These are phyloP conservation scores for Geotrichum carabidarum DNA, from an alignment of 1,139 yeast species.

Conservation along the genomic window DNA sequence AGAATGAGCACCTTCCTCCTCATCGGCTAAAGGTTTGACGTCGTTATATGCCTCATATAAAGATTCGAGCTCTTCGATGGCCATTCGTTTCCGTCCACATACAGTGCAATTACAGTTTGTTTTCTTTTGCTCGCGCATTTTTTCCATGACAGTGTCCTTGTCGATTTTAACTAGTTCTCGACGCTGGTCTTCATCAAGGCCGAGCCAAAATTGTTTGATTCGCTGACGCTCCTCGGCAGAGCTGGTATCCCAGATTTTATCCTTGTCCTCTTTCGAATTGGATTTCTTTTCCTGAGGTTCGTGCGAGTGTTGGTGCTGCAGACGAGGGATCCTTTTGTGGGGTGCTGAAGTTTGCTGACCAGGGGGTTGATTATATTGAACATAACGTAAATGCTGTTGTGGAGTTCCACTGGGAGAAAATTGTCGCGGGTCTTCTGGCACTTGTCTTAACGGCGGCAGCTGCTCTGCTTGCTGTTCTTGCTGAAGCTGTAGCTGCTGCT, in stretches of 20 bases:
- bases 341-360: constrained; percentile 8
- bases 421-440: constrained; percentile 2
- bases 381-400: constrained; percentile 12
- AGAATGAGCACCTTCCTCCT: constrained; percentile 6
- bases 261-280: constrained; percentile 24
- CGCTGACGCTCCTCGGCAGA: constrained; percentile 56
- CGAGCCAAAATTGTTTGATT: constrained; percentile 65
- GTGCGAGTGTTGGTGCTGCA: constrained; percentile 11
- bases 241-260: constrained; percentile 55
- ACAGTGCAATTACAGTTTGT: constrained; percentile 65
- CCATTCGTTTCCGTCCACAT: constrained; percentile 71
- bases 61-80: constrained; percentile 71
- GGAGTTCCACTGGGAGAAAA: constrained; percentile 4
- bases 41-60: constrained; percentile 56
- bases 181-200: constrained; percentile 56
- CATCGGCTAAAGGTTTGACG: constrained; percentile 11
- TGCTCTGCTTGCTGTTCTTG: constrained; percentile 3
- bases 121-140: constrained; percentile 56
- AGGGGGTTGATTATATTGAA: constrained; percentile 12
- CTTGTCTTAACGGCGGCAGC: constrained; percentile 14
- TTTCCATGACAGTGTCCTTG: constrained; percentile 61
- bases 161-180: constrained; percentile 61
- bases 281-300: constrained; percentile 20
- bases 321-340: background rate
- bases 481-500: background rate